Percentiles rank a stretch among this genome's conserved stretches.
phyloP scores from a whole-genome alignment of 73 alveolate genomes.

The Diophrys appendiculata region DNA sequence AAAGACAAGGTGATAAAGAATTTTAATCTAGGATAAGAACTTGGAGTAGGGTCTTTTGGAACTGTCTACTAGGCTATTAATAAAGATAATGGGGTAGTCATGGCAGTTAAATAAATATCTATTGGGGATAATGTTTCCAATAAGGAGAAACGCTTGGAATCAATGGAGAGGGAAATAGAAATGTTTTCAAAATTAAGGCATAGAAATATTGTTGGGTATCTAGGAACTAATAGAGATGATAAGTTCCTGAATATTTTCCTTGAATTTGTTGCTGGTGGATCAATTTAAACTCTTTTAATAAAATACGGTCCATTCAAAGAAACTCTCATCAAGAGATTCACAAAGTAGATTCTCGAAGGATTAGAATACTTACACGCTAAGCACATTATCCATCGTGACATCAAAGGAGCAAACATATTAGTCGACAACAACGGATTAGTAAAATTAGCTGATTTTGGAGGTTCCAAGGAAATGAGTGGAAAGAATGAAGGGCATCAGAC shows the following conservation, averaged over 20 bases:
- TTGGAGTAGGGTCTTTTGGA: slow-evolving; percentile 62
- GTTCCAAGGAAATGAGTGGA: slow-evolving; percentile 11
- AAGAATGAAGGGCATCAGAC: slow-evolving; percentile 23
- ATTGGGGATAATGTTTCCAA: neutral
- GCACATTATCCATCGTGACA: slow-evolving; percentile 85
- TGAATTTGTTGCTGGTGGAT: slow-evolving; percentile 82
- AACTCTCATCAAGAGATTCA: slow-evolving; percentile 47
- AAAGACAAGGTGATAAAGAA: too few relatives aligned
- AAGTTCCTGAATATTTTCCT: slow-evolving; percentile 70
- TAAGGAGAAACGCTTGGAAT: slow-evolving; percentile 18
- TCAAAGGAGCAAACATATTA: slow-evolving; percentile 87
- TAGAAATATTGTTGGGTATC: slow-evolving; percentile 72
- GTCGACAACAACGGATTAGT: slow-evolving; percentile 33
- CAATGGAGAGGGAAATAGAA: slow-evolving; percentile 53
- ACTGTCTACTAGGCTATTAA: slow-evolving; percentile 36
- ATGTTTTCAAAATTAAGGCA: slow-evolving; percentile 47
- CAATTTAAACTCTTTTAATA: slow-evolving; percentile 9
- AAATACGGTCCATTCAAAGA: slow-evolving; percentile 46
- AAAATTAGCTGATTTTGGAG: slow-evolving; percentile 25
- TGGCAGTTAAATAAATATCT: slow-evolving; percentile 57
- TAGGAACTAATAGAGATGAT: slow-evolving; percentile 69
- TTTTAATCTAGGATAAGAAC: too few relatives aligned
- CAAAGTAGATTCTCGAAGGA: slow-evolving; percentile 76
- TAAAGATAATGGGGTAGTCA: slow-evolving; percentile 20
- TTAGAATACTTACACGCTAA: slow-evolving; percentile 76